Evolutionary conservation across 1,284 basidiomycete genomes (phyloP).

Genomic region (Kwoniella shivajii): DNA sequence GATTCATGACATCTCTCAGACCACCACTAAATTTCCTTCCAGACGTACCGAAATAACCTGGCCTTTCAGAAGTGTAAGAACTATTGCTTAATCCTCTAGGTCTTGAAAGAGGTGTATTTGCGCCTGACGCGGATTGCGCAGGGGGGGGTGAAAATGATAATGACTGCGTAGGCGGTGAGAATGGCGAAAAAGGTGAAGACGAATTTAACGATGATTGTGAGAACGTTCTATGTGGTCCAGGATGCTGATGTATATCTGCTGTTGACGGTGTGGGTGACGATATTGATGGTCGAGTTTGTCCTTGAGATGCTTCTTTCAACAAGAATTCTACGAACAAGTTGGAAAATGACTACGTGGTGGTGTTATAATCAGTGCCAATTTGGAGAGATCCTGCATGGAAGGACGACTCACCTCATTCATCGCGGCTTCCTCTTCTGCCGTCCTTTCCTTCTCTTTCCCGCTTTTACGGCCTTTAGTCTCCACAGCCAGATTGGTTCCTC

Average conservation of each 20-base stretch:
- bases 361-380: too few relatives aligned
- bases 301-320: conserved; percentile 75
- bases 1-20: conserved; percentile 16
- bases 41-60: conserved; percentile 6
- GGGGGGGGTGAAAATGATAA: conserved; percentile 6
- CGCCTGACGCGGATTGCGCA: conserved; percentile 1
- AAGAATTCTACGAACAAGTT: conserved; percentile 95
- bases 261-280: not conserved
- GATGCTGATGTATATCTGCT: not conserved
- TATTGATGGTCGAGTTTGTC: conserved; percentile 26
- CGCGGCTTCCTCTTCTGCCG: conserved; percentile 49
- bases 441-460: conserved; percentile 66
- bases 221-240: conserved; percentile 8
- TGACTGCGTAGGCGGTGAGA: conserved; percentile 5
- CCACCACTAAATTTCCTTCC: conserved; percentile 26
- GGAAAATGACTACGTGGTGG: conserved; percentile 72
- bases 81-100: conserved; percentile 22
- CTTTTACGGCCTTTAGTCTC: conserved; percentile 62
- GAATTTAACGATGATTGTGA: conserved; percentile 17
- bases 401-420: conserved; percentile 52
- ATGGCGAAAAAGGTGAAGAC: conserved; percentile 12
- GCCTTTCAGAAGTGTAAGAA: conserved; percentile 18
- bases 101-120: conserved; percentile 16
- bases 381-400: not conserved
- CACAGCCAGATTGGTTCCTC: conserved; percentile 30